These are phyloP conservation scores for Paraleonurus japonicus DNA, from an alignment of 257 asterid species.

Conservation along the genomic window DNA sequence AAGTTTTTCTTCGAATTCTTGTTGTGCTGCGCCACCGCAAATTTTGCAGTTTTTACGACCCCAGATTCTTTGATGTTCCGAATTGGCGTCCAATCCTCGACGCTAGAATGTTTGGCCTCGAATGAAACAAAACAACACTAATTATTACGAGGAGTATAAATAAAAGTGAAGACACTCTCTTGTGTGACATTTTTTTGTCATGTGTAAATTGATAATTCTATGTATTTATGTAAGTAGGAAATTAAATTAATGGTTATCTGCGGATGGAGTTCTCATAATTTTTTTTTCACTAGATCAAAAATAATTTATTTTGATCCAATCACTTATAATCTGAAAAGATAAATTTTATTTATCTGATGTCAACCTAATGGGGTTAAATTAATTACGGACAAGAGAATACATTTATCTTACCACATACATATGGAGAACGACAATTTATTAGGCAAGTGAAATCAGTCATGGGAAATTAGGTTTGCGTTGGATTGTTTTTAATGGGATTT, in stretches of 20 bases:
- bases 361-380: too few species aligned
- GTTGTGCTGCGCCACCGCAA: constrained; percentile 41
- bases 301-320: too few species aligned
- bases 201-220: background rate
- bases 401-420: too few species aligned
- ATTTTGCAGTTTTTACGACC: constrained; percentile 30
- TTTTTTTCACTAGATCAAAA: too few species aligned
- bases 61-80: constrained; percentile 11
- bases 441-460: too few species aligned
- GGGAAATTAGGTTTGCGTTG: too few species aligned
- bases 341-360: too few species aligned
- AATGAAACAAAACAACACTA: background rate
- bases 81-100: constrained; percentile 29
- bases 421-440: too few species aligned
- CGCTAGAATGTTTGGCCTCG: background rate
- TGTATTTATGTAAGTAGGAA: background rate
- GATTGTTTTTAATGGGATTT: too few species aligned
- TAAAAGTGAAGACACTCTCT: background rate
- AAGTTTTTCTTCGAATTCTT: background rate
- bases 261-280: too few species aligned
- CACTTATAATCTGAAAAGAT: too few species aligned
- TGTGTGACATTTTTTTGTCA: background rate
- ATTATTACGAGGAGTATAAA: background rate
- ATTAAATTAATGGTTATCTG: background rate
- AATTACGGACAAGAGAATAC: too few species aligned